Conservation (phyloP, 371 early-diverging fungal species). For the Synchytrium microbalum region DNA sequence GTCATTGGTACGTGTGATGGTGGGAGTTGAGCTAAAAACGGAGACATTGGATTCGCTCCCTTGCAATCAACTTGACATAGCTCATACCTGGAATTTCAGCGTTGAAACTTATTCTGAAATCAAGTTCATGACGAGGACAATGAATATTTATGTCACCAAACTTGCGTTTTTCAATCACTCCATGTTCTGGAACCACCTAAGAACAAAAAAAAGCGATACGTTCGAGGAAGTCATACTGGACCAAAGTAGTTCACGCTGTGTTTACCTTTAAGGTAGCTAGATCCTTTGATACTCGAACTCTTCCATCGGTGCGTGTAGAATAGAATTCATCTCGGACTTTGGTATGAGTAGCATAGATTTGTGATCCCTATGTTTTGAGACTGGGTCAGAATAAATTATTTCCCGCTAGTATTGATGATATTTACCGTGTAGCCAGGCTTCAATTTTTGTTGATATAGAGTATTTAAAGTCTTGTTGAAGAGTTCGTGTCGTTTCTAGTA, state of each 20-base stretch:
- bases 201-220: background rate
- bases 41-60: conserved; percentile 5
- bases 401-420: conserved; percentile 17
- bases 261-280: conserved; percentile 16
- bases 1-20: background rate
- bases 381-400: conserved; percentile 13
- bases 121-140: conserved; percentile 10
- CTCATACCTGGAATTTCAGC: conserved; percentile 14
- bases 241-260: conserved; percentile 5
- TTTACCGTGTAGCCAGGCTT: background rate
- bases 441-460: background rate
- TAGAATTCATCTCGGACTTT: conserved; percentile 20
- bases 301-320: no score
- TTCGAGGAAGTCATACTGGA: conserved; percentile 4
- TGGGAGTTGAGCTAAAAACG: conserved; percentile 5
- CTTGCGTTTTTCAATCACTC: conserved; percentile 15
- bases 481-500: background rate
- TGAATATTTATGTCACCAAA: conserved; percentile 20
- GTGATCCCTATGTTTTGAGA: conserved; percentile 12
- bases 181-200: conserved; percentile 7
- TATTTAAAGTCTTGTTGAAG: background rate
- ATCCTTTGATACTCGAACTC: conserved; percentile 3
- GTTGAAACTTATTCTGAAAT: conserved; percentile 22
- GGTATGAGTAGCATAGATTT: conserved; percentile 16
- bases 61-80: background rate